Percentiles rank a stretch among this genome's conserved stretches.
These are phyloP conservation scores for Leersia perrieri DNA, from an alignment of 176 grass and related monocot species.

Conservation along the genomic window DNA sequence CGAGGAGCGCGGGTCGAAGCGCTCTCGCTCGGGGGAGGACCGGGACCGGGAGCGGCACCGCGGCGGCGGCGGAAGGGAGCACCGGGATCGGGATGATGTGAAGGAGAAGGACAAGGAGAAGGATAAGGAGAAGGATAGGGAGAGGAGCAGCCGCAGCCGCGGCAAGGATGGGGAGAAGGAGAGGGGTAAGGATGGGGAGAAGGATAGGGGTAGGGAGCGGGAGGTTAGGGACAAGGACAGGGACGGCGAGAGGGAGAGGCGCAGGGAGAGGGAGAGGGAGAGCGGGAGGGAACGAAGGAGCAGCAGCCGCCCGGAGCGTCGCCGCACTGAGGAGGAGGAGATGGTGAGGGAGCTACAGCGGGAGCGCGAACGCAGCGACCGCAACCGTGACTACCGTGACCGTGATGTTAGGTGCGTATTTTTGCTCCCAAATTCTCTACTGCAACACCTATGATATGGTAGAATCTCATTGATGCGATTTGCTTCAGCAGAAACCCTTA, in stretches of 20 bases:
- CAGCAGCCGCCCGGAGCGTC: constrained; percentile 52
- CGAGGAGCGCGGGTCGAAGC: constrained; percentile 63
- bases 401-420: constrained; percentile 72
- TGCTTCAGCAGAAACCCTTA: constrained; percentile 6
- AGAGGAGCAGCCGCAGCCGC: constrained; percentile 44
- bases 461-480: not conserved
- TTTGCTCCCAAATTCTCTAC: not conserved
- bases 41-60: constrained; percentile 43
- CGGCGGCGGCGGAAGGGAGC: constrained; percentile 44
- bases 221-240: constrained; percentile 32
- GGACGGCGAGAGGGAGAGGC: constrained; percentile 43
- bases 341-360: constrained; percentile 52
- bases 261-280: constrained; percentile 15
- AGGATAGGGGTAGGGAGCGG: constrained; percentile 37
- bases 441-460: not conserved
- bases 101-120: constrained; percentile 50
- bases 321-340: constrained; percentile 62
- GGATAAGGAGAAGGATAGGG: too few species aligned
- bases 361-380: constrained; percentile 49
- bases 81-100: constrained; percentile 56
- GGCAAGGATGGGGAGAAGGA: constrained; percentile 46
- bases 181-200: constrained; percentile 19
- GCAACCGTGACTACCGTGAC: constrained; percentile 45
- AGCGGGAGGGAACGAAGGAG: constrained; percentile 67
- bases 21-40: constrained; percentile 55